These are phyloP conservation scores for Dothiorella sarmentorum DNA, from an alignment of 2,329 filamentous ascomycete species.

Conservation along the genomic window DNA sequence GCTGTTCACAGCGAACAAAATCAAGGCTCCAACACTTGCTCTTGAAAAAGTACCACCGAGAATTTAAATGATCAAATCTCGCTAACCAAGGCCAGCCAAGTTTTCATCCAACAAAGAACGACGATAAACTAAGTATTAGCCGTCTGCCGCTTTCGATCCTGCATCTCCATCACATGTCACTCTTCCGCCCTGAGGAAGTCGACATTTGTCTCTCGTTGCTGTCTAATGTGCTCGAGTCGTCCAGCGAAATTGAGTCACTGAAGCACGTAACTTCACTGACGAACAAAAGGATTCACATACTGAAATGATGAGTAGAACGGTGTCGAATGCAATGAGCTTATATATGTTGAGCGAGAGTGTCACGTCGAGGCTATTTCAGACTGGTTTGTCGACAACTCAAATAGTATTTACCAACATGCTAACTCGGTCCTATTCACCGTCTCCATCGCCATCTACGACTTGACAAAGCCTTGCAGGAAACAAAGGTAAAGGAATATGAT, in stretches of 20 bases:
- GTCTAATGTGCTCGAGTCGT: background rate
- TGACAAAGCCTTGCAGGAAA: too few species aligned
- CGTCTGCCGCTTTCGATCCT: background rate
- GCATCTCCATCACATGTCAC: background rate
- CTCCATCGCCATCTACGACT: too few species aligned
- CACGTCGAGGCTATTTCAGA: too few species aligned
- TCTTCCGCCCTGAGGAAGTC: background rate
- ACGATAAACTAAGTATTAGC: background rate
- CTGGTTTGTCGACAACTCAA: too few species aligned
- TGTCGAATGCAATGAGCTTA: constrained; percentile 46
- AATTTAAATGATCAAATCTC: too few species aligned
- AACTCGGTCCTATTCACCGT: too few species aligned
- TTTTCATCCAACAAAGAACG: background rate
- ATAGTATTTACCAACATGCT: too few species aligned
- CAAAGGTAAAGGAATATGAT: too few species aligned
- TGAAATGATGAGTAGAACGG: background rate
- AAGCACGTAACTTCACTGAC: background rate
- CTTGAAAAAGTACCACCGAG: too few species aligned
- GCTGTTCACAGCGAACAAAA: too few species aligned
- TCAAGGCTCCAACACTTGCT: background rate
- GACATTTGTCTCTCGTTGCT: background rate
- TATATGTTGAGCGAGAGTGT: too few species aligned
- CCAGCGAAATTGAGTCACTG: background rate
- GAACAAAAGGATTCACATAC: background rate
- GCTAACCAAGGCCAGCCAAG: too few species aligned